phyloP scores from a whole-genome alignment of 768 basidiomycete genomes.

The Obba rivulosa region DNA sequence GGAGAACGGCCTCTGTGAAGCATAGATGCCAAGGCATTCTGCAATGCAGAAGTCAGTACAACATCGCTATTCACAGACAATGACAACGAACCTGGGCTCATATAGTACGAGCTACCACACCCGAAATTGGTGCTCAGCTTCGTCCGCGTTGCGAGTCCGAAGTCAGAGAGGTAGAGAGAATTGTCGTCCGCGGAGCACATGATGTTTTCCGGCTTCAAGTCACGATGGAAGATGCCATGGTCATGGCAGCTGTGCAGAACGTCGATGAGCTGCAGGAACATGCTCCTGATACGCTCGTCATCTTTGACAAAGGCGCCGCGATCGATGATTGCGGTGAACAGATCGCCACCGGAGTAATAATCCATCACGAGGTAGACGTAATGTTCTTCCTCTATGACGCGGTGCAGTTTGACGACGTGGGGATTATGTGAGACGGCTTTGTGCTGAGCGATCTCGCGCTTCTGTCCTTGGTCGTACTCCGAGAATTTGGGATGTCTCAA shows the following conservation, averaged over 20 bases:
- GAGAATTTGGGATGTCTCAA: conserved; percentile 18
- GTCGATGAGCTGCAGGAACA: conserved; percentile 49
- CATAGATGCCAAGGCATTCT: conserved; percentile 84
- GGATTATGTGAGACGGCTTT: conserved; percentile 12
- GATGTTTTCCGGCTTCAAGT: conserved; percentile 54
- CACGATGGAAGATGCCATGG: conserved; percentile 48
- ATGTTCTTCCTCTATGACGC: conserved; percentile 19
- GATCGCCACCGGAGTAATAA: conserved; percentile 34
- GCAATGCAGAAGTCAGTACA: conserved; percentile 19
- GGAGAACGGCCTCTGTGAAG: conserved; percentile 62
- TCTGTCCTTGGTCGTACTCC: conserved; percentile 12
- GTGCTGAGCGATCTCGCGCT: conserved; percentile 22
- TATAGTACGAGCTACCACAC: conserved; percentile 26
- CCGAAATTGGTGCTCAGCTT: conserved; percentile 19
- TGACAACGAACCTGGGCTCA: conserved; percentile 27
- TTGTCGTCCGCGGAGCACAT: conserved; percentile 36
- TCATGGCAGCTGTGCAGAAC: conserved; percentile 46
- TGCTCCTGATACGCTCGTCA: conserved; percentile 37
- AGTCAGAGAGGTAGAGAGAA: conserved; percentile 43
- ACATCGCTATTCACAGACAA: conserved; percentile 2
- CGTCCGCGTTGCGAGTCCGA: conserved; percentile 35
- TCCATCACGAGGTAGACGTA: conserved; percentile 29
- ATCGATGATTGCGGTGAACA: conserved; percentile 40
- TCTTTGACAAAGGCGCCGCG: conserved; percentile 33
- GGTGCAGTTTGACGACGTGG: conserved; percentile 20